These are phyloP conservation scores for Sphenostylis stenocarpa DNA, from an alignment of 306 rosid species.

Conservation along the genomic window DNA sequence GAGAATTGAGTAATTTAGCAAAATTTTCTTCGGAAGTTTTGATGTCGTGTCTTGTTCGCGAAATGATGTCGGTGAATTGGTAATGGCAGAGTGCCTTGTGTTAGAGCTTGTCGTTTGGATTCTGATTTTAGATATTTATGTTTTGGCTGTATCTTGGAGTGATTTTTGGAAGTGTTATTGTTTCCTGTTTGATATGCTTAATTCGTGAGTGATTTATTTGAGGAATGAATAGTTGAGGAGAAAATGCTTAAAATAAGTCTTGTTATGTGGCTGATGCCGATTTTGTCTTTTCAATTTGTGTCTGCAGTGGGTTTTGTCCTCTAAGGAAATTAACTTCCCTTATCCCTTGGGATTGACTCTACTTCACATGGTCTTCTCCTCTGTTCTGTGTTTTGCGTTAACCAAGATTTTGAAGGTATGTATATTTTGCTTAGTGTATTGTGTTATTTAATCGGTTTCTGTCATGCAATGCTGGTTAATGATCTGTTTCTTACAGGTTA, in stretches of 20 bases:
- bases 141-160: constrained; percentile 21
- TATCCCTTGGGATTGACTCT: constrained; percentile 96
- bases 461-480: constrained; percentile 7
- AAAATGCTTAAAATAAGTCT: neutral
- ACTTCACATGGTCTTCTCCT: constrained; percentile 97
- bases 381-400: constrained; percentile 78
- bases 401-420: constrained; percentile 90
- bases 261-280: constrained; percentile 35
- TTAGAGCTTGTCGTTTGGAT: constrained; percentile 32
- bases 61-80: constrained; percentile 13
- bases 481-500: constrained; percentile 54
- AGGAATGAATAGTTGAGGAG: neutral
- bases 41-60: neutral
- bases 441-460: constrained; percentile 10
- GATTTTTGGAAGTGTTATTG: constrained; percentile 19
- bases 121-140: neutral
- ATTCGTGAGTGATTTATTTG: neutral
- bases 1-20: constrained; percentile 14
- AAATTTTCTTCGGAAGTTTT: neutral
- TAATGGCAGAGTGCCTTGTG: neutral
- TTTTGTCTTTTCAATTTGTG: constrained; percentile 22
- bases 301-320: constrained; percentile 96
- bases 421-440: constrained; percentile 23
- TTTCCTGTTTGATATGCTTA: neutral
- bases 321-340: constrained; percentile 96